These are phyloP conservation scores for Colletotrichum truncatum DNA, from an alignment of 2,329 filamentous ascomycete genomes.

Conservation along the genomic window DNA sequence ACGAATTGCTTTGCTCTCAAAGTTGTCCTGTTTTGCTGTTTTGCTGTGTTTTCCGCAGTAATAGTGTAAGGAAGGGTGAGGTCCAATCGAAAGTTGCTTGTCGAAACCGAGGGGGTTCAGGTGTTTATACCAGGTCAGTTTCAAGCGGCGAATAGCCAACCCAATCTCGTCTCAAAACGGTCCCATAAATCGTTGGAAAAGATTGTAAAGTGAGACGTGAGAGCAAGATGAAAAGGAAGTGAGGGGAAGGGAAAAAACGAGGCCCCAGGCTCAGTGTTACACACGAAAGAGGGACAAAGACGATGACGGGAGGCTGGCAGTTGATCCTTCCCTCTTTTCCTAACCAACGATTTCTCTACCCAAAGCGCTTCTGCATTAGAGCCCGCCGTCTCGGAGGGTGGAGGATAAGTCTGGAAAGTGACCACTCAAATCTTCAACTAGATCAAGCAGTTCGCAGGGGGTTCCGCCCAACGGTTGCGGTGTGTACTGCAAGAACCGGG, in stretches of 20 bases:
- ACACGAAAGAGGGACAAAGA: not conserved
- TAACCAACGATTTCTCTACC: not conserved
- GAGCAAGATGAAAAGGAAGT: not conserved
- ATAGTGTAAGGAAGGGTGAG: no score
- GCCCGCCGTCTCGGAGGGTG: not conserved
- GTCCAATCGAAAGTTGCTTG: no score
- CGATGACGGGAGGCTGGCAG: conserved; percentile 1
- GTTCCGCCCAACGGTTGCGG: conserved; percentile 20
- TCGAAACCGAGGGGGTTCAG: no score
- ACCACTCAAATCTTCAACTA: conserved; percentile 8
- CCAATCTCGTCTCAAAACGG: no score
- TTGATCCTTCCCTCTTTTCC: not conserved
- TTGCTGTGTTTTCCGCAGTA: no score
- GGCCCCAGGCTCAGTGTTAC: not conserved
- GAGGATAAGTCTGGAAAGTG: conserved; percentile 1
- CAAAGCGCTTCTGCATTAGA: conserved; percentile 6
- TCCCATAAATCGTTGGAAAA: not conserved
- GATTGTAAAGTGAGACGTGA: not conserved
- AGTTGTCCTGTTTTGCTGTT: no score
- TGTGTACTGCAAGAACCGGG: conserved; percentile 18
- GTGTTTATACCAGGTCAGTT: no score
- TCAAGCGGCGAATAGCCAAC: no score
- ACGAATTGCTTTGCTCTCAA: no score
- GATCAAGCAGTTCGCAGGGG: conserved; percentile 16
- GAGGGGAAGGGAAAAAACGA: not conserved